Conservation (phyloP, 768 basidiomycete genomes). For the Pleurotus pulmonarius region DNA sequence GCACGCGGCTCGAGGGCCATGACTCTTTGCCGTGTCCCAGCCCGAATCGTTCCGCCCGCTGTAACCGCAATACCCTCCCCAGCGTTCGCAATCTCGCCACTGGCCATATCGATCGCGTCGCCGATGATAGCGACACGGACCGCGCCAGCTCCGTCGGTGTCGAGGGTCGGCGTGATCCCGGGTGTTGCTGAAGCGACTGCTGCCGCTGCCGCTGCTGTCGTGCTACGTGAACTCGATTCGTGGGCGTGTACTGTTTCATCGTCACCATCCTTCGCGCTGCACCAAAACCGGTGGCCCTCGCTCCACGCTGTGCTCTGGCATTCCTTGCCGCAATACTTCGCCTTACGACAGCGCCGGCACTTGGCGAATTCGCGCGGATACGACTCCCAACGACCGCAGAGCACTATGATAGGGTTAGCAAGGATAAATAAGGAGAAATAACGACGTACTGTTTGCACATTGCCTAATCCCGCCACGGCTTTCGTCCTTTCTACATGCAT, state of each 20-base stretch:
- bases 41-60: constrained; percentile 5
- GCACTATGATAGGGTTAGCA: constrained; percentile 48
- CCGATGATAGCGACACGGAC: background rate
- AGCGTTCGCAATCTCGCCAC: background rate
- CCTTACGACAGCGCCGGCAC: constrained; percentile 92
- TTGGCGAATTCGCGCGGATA: constrained; percentile 96
- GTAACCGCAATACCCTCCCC: background rate
- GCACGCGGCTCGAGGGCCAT: constrained; percentile 4
- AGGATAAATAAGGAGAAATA: background rate
- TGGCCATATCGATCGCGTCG: background rate
- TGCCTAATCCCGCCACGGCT: constrained; percentile 89
- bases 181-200: background rate
- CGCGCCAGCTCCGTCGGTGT: background rate
- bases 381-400: constrained; percentile 92
- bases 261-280: constrained; percentile 58
- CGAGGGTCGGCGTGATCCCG: background rate
- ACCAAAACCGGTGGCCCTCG: constrained; percentile 96
- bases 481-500: constrained; percentile 98
- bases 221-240: constrained; percentile 9
- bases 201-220: constrained; percentile 8
- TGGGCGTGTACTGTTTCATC: constrained; percentile 30
- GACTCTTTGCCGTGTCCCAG: constrained; percentile 1
- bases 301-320: constrained; percentile 97
- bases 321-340: constrained; percentile 97
- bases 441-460: constrained; percentile 86